Conservation (phyloP, 1,284 basidiomycete species). For the Pisolithus thermaeus region DNA sequence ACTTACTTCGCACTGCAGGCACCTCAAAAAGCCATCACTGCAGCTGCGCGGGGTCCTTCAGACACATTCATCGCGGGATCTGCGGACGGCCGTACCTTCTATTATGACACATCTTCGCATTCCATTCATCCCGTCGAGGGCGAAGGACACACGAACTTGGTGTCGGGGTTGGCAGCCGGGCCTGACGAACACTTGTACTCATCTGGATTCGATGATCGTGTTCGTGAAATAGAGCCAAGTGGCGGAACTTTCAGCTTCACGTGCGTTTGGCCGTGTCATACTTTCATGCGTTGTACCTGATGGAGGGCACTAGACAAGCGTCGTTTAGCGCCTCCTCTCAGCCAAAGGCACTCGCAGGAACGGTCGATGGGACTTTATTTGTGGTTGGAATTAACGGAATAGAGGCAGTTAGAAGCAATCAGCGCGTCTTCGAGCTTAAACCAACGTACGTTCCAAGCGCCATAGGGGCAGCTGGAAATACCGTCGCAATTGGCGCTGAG, state of each 20-base stretch:
- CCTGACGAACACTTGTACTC: constrained; percentile 56
- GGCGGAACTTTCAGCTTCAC: constrained; percentile 37
- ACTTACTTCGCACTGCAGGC: constrained; percentile 40
- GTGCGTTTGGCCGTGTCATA: constrained; percentile 35
- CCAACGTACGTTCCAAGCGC: constrained; percentile 52
- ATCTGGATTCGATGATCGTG: constrained; percentile 75
- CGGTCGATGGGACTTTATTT: constrained; percentile 65
- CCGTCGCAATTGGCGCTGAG: constrained; percentile 74
- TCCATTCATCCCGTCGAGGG: constrained; percentile 48
- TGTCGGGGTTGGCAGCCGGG: constrained; percentile 57
- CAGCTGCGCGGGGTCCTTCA: constrained; percentile 43
- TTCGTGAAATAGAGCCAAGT: constrained; percentile 58
- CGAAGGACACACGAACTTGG: constrained; percentile 63
- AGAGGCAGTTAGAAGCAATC: constrained; percentile 65
- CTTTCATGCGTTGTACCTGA: not conserved
- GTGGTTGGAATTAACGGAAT: constrained; percentile 50
- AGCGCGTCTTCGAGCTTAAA: constrained; percentile 53
- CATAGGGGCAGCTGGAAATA: constrained; percentile 45
- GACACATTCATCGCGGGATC: constrained; percentile 77
- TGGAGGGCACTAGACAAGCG: constrained; percentile 35
- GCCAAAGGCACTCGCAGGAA: constrained; percentile 64
- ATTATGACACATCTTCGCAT: constrained; percentile 44
- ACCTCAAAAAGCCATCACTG: constrained; percentile 76
- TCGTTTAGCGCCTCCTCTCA: constrained; percentile 53
- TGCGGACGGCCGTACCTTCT: constrained; percentile 76